These are phyloP conservation scores for Cladosporium sphaerospermum DNA, from an alignment of 2,329 filamentous ascomycete genomes.

Conservation along the genomic window DNA sequence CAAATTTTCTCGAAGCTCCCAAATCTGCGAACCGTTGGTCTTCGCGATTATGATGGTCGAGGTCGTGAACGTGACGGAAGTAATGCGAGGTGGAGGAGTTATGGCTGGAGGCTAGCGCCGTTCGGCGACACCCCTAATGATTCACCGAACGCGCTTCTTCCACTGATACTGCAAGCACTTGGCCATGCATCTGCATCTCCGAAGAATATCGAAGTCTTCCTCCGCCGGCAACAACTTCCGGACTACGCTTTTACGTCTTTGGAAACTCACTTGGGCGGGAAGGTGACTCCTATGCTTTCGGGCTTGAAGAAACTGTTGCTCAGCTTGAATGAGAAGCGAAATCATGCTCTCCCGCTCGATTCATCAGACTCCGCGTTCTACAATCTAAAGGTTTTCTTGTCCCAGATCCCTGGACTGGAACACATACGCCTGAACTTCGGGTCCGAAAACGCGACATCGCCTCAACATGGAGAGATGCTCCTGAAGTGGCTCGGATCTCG, in stretches of 20 bases:
- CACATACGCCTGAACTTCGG: constrained; percentile 23
- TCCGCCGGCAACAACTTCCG: constrained; percentile 11
- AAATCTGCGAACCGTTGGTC: constrained; percentile 51
- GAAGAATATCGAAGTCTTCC: constrained; percentile 21
- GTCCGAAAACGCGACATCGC: background rate
- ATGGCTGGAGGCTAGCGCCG: constrained; percentile 36
- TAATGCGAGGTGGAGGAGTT: constrained; percentile 47
- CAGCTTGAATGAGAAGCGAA: background rate
- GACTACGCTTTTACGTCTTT: background rate
- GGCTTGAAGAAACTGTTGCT: background rate
- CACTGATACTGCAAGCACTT: constrained; percentile 20
- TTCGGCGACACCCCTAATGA: background rate
- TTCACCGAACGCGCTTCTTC: constrained; percentile 13
- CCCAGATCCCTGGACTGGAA: constrained; percentile 15
- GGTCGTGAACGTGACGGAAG: constrained; percentile 46
- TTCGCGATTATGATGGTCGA: constrained; percentile 53
- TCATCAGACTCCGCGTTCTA: background rate
- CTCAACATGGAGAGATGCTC: background rate
- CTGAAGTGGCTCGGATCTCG: background rate
- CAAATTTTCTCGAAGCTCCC: constrained; percentile 51
- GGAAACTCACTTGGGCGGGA: background rate
- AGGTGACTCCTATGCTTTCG: background rate
- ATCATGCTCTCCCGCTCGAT: background rate
- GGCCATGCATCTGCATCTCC: constrained; percentile 14
- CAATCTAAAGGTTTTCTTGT: constrained; percentile 16